Evolutionary conservation across 2,329 filamentous ascomycete genomes (phyloP), one percentile per base, ranked within the genome.

Genomic region (Neonectria punicea): DNA sequence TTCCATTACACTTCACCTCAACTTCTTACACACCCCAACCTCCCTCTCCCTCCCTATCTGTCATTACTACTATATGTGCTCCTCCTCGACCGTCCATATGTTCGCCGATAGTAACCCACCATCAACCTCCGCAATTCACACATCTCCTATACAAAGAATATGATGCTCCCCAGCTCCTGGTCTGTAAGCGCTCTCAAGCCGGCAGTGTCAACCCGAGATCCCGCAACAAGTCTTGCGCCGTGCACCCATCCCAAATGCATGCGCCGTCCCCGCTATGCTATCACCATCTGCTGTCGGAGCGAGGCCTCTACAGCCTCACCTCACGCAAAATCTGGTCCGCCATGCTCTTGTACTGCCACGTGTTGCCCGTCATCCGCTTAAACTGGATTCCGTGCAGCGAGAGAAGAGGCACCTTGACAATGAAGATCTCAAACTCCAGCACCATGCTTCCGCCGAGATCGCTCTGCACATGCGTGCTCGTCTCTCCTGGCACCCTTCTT

Each of bases 321-420:
- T 96, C 94, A 76, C 92, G 89, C 72, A 99, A 84, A 74, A 99
- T 98, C 74, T 94, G 94, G 80, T 97, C 94, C 39, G 96, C 96
- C 94, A 98, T 97, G 76, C 93, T 95, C 84, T 98, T 97, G 82
- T 97, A 99, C 80, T 98, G 94, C 94, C 95, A 98, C 63, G 96
- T 98, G 65, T 97, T 95, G 39, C 96, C 95, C 62, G 93, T 89
- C 71, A 98, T 91, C 77, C 96, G 94, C 86, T 99, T 99, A 84
- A 99, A 99, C 79, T 98, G 96, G 67, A 99, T 94, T 53, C 96
- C 96, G 76, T 99, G 95, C 62, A 99, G 82, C 46, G 92, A 94
- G 66, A 99, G 89, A 56, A 99, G 83, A 13, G 96, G 96, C 28
- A 99, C 94, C 81, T 99, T 99, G 77, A 99, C 96, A 72, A 99